These are phyloP conservation scores for Taiozyma onychis DNA, from an alignment of 1,139 yeast species.

Conservation along the genomic window DNA sequence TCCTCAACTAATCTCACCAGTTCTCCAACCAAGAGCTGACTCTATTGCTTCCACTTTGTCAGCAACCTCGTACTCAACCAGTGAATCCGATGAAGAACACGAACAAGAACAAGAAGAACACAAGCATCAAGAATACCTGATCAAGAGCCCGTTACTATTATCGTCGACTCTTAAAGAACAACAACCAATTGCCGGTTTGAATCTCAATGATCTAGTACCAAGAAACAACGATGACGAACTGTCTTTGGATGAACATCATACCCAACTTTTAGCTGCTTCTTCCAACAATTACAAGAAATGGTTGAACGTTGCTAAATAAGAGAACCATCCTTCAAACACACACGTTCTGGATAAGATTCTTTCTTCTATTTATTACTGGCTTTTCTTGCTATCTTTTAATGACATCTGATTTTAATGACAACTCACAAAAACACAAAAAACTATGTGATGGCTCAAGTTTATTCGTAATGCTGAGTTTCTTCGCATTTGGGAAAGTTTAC, in stretches of 20 bases:
- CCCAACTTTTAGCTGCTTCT: slow-evolving; percentile 20
- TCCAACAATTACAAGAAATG: slow-evolving; percentile 25
- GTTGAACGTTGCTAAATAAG: slow-evolving; percentile 19
- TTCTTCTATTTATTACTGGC: neutral
- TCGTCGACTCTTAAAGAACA: slow-evolving; percentile 20
- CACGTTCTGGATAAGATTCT: neutral
- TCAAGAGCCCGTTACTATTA: slow-evolving; percentile 22
- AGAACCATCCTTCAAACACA: neutral
- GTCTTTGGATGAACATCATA: slow-evolving; percentile 14
- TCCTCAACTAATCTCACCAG: slow-evolving; percentile 25
- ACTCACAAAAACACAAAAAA: neutral
- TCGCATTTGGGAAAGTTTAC: neutral
- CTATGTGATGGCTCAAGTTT: neutral
- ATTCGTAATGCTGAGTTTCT: neutral
- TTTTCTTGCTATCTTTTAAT: neutral
- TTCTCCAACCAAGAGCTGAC: slow-evolving; percentile 22
- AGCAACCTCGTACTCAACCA: slow-evolving; percentile 3
- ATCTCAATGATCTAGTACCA: slow-evolving; percentile 18
- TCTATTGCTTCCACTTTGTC: slow-evolving; percentile 15
- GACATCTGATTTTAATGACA: neutral
- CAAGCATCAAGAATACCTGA: slow-evolving; percentile 19
- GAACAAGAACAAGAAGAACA: slow-evolving; percentile 10
- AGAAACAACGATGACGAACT: slow-evolving; percentile 8
- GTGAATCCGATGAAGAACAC: slow-evolving; percentile 11
- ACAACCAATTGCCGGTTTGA: slow-evolving; percentile 19